These are phyloP conservation scores for Populus pruinosa DNA, from an alignment of 345 rosid genomes.

Conservation along the genomic window DNA sequence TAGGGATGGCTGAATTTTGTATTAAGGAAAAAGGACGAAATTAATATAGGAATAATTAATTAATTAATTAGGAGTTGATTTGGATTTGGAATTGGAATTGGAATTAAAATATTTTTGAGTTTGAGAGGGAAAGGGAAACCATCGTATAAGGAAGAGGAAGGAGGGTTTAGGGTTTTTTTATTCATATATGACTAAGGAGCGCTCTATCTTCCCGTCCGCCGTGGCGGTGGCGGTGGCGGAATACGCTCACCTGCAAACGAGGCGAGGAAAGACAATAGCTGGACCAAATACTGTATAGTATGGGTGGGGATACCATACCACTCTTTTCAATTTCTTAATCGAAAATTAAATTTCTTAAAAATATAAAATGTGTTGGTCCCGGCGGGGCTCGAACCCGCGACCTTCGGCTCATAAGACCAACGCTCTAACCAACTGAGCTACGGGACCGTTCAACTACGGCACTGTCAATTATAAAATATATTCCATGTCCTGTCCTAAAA, in stretches of 20 bases:
- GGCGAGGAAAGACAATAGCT: too few relatives aligned
- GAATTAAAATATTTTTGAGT: not conserved
- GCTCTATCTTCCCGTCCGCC: not conserved
- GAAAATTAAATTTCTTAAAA: not conserved
- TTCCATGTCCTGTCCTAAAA: too few relatives aligned
- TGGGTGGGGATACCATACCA: too few relatives aligned
- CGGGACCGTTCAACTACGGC: slow-evolving; percentile 46
- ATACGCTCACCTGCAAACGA: not conserved
- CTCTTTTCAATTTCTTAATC: too few relatives aligned
- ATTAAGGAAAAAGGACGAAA: too few relatives aligned
- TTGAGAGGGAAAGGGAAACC: not conserved
- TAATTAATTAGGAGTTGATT: not conserved
- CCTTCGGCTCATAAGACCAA: slow-evolving; percentile 58
- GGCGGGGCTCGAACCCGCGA: slow-evolving; percentile 41
- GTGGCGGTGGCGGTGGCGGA: not conserved
- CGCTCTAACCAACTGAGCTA: slow-evolving; percentile 99
- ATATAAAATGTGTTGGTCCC: slow-evolving; percentile 6
- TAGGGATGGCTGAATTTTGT: not conserved
- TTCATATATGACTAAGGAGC: not conserved
- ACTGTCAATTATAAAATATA: too few relatives aligned
- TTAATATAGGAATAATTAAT: not conserved
- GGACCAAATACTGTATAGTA: too few relatives aligned
- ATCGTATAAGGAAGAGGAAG: not conserved
- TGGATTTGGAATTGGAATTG: not conserved
- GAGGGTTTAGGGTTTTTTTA: not conserved